Evolutionary conservation across 2,329 filamentous ascomycete genomes (phyloP), one percentile per base, ranked within the genome.

Genomic region (Aureobasidium leucospermi): DNA sequence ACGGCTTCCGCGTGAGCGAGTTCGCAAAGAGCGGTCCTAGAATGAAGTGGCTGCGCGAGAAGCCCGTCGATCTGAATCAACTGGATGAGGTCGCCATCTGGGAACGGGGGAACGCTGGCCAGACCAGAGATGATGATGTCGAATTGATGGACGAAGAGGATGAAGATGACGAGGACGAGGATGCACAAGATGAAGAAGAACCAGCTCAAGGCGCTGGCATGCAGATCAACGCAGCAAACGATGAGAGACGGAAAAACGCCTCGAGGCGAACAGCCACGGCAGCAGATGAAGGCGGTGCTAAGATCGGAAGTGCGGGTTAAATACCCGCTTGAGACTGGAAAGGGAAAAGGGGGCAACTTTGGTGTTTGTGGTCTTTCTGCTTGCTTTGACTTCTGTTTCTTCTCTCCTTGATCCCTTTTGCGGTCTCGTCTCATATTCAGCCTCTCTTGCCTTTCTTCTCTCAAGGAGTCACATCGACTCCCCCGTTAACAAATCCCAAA

Each of bases 1-100:
- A 97, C 75, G 94, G 94, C 31, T 99, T 99, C 78, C 85, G 88
- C 63, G 94, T 99, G 23, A 93, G 89, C 16, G 94, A 97, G 74
- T 81, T 92, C 60, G 90, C 94, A 43, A 85, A 89, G 65, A 91
- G 89, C 28, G 94, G 94, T 0, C 94, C 94, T 11, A 83, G 94
- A 62, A 99, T 99, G 94, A 91, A 92, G 71, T 99, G 94, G 94
- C 78, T 99, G 67, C 85, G 94, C 65, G 86, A 88, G 74, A 88
- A 91, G 70, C 94, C 94, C 0, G 79, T 80, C 13, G 85, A 96
- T 68, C 80, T 96, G 59, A 85, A 81, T 45, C 89, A 96, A 67
- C 79, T 97, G 52, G 91, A 99, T 70, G 94, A 99, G 75, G 74
- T 74, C 62, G 69, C 70, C 59, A 67, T 74, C 46, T 80, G 68